Evolutionary conservation across 768 basidiomycete species (phyloP), one percentile per base, ranked within the genome.

Genomic region (Boletus tylopilopsis): DNA sequence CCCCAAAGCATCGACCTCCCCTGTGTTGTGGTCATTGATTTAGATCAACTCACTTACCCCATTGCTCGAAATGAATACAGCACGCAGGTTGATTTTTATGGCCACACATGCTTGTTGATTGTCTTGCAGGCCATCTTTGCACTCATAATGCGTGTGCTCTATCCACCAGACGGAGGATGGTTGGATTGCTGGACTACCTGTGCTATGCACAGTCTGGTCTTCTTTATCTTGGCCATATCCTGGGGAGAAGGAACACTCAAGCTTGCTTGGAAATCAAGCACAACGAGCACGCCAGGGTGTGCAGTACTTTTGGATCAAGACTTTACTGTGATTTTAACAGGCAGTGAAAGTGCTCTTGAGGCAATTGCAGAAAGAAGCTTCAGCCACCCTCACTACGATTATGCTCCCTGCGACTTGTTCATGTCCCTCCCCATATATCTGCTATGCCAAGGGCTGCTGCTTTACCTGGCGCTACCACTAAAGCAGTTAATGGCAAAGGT

Each of bases 281-380:
- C 13, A 10, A 22, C 13, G 11, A 19, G 22, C 7, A 24, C 37
- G 6, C 45, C 29, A 0, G 42, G 48, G n/a, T 50, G 13, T 2
- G 42, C 48, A 2, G 34, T 49, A 2, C 16, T 53, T 24, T 30
- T 46, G 42, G 51, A 53, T 25, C 44, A 37, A 8, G 45, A 46
- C 6, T 44, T 44, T 5, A 40, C 40, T 6, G 27, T 56, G 3
- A 1, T 50, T 9, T 13, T 49, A 12, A 33, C 7, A 1, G 47
- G 55, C 10, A 23, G 5, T 13, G 51, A 46, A 21, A 42, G 19
- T 6, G 16, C 49, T 2, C 39, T 55, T 1, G 43, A 48, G 21
- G 37, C 50, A 3, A 33, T 53, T 27, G 16, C 43, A 4, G 43
- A 53, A 23, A 21, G 44, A 11, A 18, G 39, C 6, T 49, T 53